A percentile compares a stretch with the other conserved stretches of the same genome.
These are phyloP conservation scores for Pistacia atlantica DNA, from an alignment of 345 rosid genomes.

Conservation along the genomic window DNA sequence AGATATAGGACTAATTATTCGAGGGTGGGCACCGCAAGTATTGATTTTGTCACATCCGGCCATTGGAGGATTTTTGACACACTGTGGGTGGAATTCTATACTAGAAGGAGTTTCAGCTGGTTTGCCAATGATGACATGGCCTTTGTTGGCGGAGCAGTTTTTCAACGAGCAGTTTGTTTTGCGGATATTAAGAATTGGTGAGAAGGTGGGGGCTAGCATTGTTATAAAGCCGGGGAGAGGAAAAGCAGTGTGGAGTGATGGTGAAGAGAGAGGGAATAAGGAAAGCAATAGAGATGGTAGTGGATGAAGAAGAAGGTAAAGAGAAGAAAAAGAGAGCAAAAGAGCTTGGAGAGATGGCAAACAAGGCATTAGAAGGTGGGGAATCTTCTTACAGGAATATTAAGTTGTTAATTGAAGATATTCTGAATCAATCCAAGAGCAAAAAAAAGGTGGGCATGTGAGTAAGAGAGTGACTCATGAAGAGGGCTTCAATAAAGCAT, in stretches of 20 bases:
- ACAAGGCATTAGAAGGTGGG: not conserved
- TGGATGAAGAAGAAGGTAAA: slow-evolving; percentile 2
- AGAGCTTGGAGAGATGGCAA: slow-evolving; percentile 4
- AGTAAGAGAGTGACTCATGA: not conserved
- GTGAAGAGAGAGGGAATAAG: not conserved
- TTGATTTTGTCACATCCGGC: slow-evolving; percentile 10
- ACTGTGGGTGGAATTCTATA: slow-evolving; percentile 11
- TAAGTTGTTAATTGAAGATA: not conserved
- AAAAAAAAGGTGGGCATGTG: not conserved
- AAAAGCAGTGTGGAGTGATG: not conserved
- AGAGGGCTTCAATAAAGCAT: too few relatives aligned
- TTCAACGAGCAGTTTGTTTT: slow-evolving; percentile 5
- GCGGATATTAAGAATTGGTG: not conserved
- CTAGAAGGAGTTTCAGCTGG: slow-evolving; percentile 9
- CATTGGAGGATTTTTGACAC: slow-evolving; percentile 1
- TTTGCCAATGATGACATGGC: slow-evolving; percentile 11
- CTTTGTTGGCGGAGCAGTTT: slow-evolving; percentile 11
- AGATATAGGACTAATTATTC: not conserved
- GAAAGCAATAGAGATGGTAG: not conserved
- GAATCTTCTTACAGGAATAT: slow-evolving; percentile 9
- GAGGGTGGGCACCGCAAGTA: slow-evolving; percentile 8
- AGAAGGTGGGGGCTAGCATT: slow-evolving; percentile 2
- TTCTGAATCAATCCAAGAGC: not conserved
- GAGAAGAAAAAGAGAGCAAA: not conserved
- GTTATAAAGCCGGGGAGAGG: not conserved